These are phyloP conservation scores for Cryphonectria nitschkei DNA, from an alignment of 2,329 filamentous ascomycete genomes.

Conservation along the genomic window DNA sequence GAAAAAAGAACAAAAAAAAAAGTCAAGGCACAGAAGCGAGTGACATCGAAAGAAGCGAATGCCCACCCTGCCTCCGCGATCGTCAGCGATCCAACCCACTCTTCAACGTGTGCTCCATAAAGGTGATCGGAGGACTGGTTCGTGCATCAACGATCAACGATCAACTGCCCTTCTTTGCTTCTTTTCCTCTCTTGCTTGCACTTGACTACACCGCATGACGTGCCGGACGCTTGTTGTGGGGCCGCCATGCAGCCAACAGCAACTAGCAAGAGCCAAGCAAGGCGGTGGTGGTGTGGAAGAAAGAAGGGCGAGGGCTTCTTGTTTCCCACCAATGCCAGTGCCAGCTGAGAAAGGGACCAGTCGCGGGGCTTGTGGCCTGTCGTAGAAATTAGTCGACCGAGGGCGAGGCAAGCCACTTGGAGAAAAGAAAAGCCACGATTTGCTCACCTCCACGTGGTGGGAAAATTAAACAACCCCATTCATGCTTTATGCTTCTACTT, in stretches of 20 bases:
- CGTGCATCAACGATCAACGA: background rate
- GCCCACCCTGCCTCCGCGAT: background rate
- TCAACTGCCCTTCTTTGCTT: background rate
- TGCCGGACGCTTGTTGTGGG: background rate
- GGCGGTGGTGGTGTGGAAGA: background rate
- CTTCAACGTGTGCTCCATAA: background rate
- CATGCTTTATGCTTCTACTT: background rate
- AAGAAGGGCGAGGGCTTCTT: background rate
- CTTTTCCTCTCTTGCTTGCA: background rate
- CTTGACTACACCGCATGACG: background rate
- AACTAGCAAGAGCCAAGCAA: background rate
- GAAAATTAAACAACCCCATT: background rate
- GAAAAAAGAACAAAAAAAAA: background rate
- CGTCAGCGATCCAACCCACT: background rate
- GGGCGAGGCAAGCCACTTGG: background rate
- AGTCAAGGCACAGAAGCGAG: no score
- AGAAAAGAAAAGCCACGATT: background rate
- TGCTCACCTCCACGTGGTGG: conserved; percentile 7
- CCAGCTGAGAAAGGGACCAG: background rate
- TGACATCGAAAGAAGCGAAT: background rate
- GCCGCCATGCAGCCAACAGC: background rate
- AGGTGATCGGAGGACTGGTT: background rate
- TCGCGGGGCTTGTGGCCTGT: conserved; percentile 1
- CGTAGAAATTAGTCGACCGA: background rate
- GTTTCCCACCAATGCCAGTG: conserved; percentile 2